Percentiles rank a stretch among this genome's conserved stretches.
Conservation (phyloP, 768 basidiomycete species). For the Steccherinum ochraceum region DNA sequence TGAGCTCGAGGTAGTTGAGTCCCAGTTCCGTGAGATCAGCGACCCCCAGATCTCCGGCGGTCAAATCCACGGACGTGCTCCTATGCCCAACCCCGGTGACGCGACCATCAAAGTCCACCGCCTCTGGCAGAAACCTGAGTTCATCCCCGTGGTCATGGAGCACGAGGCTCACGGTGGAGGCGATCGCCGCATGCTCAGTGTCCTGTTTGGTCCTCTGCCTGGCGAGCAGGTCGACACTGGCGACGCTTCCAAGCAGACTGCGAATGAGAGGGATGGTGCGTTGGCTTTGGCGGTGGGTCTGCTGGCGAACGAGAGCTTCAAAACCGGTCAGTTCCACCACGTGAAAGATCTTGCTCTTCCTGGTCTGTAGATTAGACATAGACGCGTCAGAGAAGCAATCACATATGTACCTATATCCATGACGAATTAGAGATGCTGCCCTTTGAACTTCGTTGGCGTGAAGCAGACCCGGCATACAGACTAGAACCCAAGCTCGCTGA, state of each 20-base stretch:
- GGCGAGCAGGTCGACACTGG: constrained; percentile 33
- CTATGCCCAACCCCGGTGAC: constrained; percentile 37
- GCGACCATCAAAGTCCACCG: constrained; percentile 37
- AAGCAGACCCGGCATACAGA: no score
- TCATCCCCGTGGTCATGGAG: constrained; percentile 34
- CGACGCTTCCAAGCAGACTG: constrained; percentile 39
- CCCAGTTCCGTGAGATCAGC: constrained; percentile 26
- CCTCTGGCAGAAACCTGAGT: constrained; percentile 36
- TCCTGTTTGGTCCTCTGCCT: constrained; percentile 41
- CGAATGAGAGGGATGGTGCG: constrained; percentile 42
- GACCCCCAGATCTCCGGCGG: constrained; percentile 26
- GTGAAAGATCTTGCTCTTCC: constrained; percentile 24
- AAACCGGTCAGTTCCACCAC: constrained; percentile 35
- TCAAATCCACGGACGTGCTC: constrained; percentile 29
- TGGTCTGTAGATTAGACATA: not conserved
- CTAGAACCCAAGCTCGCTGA: no score
- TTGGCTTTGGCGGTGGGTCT: constrained; percentile 41
- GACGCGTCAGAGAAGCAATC: not conserved
- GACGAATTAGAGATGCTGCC: no score
- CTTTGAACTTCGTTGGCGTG: no score
- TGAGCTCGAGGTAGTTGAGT: constrained; percentile 46
- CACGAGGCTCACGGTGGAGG: constrained; percentile 44
- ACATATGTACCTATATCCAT: not conserved
- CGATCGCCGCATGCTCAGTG: constrained; percentile 40
- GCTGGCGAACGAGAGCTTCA: constrained; percentile 44